Percentiles rank a stretch among this genome's conserved stretches.
phyloP scores from a whole-genome alignment of 1,284 basidiomycete genomes.

The Ganoderma sinense region DNA sequence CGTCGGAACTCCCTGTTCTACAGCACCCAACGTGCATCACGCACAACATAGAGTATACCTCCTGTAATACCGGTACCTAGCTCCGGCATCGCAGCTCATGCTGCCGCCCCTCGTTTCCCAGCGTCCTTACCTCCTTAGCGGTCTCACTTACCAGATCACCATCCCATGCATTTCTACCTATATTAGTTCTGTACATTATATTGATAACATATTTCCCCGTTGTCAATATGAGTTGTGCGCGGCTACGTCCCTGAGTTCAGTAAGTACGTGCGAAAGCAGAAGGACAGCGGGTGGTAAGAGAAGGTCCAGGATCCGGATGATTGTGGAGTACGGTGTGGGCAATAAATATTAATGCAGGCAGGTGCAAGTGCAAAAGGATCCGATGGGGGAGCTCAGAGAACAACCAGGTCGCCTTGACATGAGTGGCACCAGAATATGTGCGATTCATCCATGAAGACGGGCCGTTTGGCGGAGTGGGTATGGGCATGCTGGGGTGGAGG shows the following conservation, averaged over 20 bases:
- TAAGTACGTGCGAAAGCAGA: constrained; percentile 12
- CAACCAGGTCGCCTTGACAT: constrained; percentile 80
- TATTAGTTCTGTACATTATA: constrained; percentile 31
- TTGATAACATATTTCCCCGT: constrained; percentile 16
- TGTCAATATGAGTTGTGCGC: background rate
- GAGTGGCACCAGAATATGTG: constrained; percentile 88
- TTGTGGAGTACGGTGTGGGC: background rate
- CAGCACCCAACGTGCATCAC: background rate
- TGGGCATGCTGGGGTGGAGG: constrained; percentile 25
- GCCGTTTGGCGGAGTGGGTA: constrained; percentile 42
- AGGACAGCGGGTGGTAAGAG: background rate
- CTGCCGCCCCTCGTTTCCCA: constrained; percentile 9
- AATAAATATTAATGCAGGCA: background rate
- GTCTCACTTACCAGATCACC: background rate
- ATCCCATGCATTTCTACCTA: constrained; percentile 23
- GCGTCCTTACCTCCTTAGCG: background rate
- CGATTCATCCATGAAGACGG: constrained; percentile 82
- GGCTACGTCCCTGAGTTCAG: background rate
- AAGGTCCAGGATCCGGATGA: background rate
- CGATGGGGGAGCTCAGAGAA: constrained; percentile 54
- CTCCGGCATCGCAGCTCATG: constrained; percentile 17
- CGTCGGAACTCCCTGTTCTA: constrained; percentile 5
- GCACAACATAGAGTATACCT: constrained; percentile 8
- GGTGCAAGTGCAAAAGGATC: background rate
- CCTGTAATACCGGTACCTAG: background rate